Base-by-base conservation (phyloP, 257 asterid genomes). In the Eustoma russellianum region DNA sequence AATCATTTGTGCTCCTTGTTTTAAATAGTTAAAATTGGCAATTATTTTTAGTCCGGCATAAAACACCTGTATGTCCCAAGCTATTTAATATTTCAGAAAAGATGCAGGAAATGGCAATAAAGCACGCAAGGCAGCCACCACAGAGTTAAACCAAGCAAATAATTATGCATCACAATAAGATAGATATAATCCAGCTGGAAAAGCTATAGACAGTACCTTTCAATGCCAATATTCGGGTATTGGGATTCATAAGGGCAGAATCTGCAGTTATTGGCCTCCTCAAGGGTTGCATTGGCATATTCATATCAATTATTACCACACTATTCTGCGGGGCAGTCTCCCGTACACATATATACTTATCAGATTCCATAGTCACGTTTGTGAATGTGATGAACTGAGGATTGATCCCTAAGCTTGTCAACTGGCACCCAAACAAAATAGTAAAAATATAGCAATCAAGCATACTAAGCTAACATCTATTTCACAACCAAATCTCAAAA, bases 181-280 rank as follows among this genome's bases (percentile, higher is more conserved):
- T 11, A 7, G 43, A 38, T 11, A 38, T 7, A 38, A 38, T 5
- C 9, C 12, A 38, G 12, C 0, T 2, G 12, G 2, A 38, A 38
- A 38, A 38, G 43, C 43, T 38, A 38, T 4, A 38, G 43, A 57
- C 35, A 57, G 44, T 50, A 92, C 99, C 99, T 88, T 92, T 88
- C 46, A 92, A 74, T 30, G 99, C 97, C 77, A 92, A 69, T 58
- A 88, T 85, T 75, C 93, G 79, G 45, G 88, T 68, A 72, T 77
- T 76, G 16, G 99, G 97, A 78, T 92, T 88, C 99, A 92, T 92
- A 59, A 92, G 93, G 17, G 99, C 99, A 1, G 99, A 92, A 68
- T 92, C 99, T 9, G 99, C 99, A 33, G 99, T 92, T 53, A 92
- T 83, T 1, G 99, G 97, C 63, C 99, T 82, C 76, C 99, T 75